Evolutionary conservation across 106 monocot genomes (phyloP), one percentile per base, ranked within the genome.

Genomic region (Acorus calamus): DNA sequence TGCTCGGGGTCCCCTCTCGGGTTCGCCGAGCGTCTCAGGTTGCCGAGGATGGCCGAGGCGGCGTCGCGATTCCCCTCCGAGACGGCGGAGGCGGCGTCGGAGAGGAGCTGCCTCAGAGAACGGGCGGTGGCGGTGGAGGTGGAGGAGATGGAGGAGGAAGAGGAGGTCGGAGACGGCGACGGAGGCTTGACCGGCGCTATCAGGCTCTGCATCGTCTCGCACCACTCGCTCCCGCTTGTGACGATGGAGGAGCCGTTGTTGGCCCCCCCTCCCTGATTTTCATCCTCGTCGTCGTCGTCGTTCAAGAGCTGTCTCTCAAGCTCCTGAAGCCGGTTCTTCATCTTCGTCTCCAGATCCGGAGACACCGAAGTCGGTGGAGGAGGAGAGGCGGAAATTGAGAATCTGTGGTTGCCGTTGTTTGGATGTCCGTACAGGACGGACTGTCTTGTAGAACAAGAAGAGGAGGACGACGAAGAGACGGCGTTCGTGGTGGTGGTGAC

Each of bases 1-100:
- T 89, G 89, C 42, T 85, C 85, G 3, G 89, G 66, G 54, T 83
- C 85, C 43, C 84, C 84, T 14, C 74, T 73, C 2, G 71, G 69
- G 66, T 86, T 86, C 4, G 77, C 79, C n/a, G 77, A 14, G 11
- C 60, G 68, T 59, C 75, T 84, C 50, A 82, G 54, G 46, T 14
- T 53, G 2, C 67, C 59, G n/a, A 85, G 52, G 49, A 72, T 74
- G 2, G 71, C 67, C 4, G 66, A 41, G 44, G 85, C 89, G 2
- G 55, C 8, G 11, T 79, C 77, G 2, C 69, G 61, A 51, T 80
- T 82, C 9, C 89, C 85, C 4, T 89, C 89, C 0, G 69, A 55
- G 69, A 89, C 71, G 9, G 89, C 85, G 2, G 73, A 14, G 14
- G 79, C 84, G n/a, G 85, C 66, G 46, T 89, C 89, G 10, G 73